Percentiles rank a stretch among this genome's conserved stretches.
Conservation (phyloP, 2,329 filamentous ascomycete species). For the Pseudogymnoascus sp. region DNA sequence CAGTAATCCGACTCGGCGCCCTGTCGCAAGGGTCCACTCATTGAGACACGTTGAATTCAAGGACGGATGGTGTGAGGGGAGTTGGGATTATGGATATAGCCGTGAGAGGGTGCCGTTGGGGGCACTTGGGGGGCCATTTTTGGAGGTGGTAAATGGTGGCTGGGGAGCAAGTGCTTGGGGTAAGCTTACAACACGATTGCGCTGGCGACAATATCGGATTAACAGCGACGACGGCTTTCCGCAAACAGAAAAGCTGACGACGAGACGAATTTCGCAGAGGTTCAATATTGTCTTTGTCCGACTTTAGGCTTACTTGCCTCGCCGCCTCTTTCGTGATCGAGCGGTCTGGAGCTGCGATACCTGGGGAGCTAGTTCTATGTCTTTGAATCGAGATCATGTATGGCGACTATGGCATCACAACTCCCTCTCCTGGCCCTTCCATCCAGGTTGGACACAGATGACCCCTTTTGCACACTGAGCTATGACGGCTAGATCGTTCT, state of each 20-base stretch:
- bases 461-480: neutral
- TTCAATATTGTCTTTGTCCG: neutral
- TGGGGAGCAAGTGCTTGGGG: neutral
- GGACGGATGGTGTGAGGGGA: neutral
- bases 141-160: neutral
- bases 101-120: conserved; percentile 1
- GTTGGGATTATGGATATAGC: neutral
- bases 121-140: neutral
- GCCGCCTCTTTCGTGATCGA: neutral
- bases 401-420: neutral
- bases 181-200: neutral
- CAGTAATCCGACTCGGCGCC: neutral
- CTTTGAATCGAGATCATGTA: neutral
- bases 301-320: neutral
- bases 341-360: neutral
- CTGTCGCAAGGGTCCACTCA: neutral
- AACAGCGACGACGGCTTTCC: neutral
- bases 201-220: neutral
- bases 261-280: neutral
- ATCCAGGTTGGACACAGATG: neutral
- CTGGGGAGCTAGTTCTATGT: neutral
- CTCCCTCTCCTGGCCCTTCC: neutral
- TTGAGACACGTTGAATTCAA: conserved; percentile 3
- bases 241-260: neutral
- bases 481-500: neutral